Evolutionary conservation across 2,329 filamentous ascomycete species (phyloP), one percentile per base, ranked within the genome.

Genomic region (Diplodia seriata): DNA sequence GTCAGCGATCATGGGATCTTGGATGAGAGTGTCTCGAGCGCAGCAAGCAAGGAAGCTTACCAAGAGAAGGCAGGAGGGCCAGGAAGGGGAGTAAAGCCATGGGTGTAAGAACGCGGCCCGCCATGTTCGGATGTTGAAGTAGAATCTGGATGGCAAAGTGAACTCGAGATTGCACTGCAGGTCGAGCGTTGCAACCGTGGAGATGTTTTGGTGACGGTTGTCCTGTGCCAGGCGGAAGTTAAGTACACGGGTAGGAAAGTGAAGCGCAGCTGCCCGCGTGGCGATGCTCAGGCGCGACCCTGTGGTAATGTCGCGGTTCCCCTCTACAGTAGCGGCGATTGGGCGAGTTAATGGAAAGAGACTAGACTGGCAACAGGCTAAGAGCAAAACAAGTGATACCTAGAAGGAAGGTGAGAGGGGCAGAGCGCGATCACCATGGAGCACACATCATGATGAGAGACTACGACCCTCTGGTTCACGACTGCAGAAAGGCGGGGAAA

Each of bases 401-500:
- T 23, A 23, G 18, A 23, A 51, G 6, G 47, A 63, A 51, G 31
- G 43, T 38, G 59, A 40, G 51, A 51, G 14, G 23, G 5, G 47
- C 36, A 50, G 23, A 51, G 47, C n/a, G 36, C 9, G 2, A 20
- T 63, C 47, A 63, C 47, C 43, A 51, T 18, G 14, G n/a, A 26
- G 47, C 31, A 29, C 12, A 47, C 59, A 33, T 62, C 43, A 38
- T 62, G 18, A 43, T 63, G 29, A 36, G 18, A 5, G 43, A 6
- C 23, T 9, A 11, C 40, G 29, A 62, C 15, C n/a, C 59, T 36
- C 47, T 26, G 7, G 29, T 20, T 38, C 59, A n/a, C 59, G 31
- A 63, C 47, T 33, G 59, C 29, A 51, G 26, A 62, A 50, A 62
- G 33, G 57, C 57, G 57, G 57, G 57, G 57, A 50, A 62, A 20